A percentile compares a stretch with the other conserved stretches of the same genome.
Conservation (phyloP, 805 yeast species). For the Metahyphopichia silvanorum region DNA sequence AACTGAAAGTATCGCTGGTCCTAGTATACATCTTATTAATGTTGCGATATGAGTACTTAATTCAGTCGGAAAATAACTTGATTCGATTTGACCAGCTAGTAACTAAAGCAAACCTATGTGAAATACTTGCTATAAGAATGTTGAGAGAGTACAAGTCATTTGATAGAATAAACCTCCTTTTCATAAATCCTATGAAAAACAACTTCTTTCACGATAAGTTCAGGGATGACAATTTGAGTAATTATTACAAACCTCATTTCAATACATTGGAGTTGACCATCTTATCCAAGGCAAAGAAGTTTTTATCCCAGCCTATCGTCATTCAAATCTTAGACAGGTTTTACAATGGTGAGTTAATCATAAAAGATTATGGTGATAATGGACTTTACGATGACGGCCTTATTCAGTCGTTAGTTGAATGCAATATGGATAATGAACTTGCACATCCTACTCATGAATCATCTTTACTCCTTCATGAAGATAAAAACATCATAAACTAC, state of each 20-base stretch:
- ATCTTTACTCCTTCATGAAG: slow-evolving; percentile 5
- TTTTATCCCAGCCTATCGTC: slow-evolving; percentile 51
- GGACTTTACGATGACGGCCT: slow-evolving; percentile 7
- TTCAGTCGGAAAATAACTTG: slow-evolving; percentile 37
- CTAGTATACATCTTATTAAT: slow-evolving; percentile 31
- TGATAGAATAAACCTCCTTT: slow-evolving; percentile 44
- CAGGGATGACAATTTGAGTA: slow-evolving; percentile 1
- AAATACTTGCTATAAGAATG: slow-evolving; percentile 48
- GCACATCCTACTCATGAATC: slow-evolving; percentile 12
- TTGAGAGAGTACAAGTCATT: slow-evolving; percentile 42
- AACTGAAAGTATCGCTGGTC: slow-evolving; percentile 17
- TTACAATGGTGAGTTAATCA: slow-evolving; percentile 49
- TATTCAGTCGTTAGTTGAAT: background rate
- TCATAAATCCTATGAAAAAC: slow-evolving; percentile 43
- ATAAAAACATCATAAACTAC: slow-evolving; percentile 24
- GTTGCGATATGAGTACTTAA: slow-evolving; percentile 34
- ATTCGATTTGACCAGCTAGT: slow-evolving; percentile 32
- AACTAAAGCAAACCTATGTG: slow-evolving; percentile 52
- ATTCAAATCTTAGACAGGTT: slow-evolving; percentile 45
- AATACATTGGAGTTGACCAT: slow-evolving; percentile 51
- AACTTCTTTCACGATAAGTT: slow-evolving; percentile 16
- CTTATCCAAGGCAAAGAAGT: slow-evolving; percentile 49
- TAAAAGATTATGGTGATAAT: slow-evolving; percentile 29
- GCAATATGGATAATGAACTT: slow-evolving; percentile 4
- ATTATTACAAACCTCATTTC: slow-evolving; percentile 15